These are phyloP conservation scores for Radiomyces spectabilis DNA, from an alignment of 192 early-diverging fungal species.

Conservation along the genomic window DNA sequence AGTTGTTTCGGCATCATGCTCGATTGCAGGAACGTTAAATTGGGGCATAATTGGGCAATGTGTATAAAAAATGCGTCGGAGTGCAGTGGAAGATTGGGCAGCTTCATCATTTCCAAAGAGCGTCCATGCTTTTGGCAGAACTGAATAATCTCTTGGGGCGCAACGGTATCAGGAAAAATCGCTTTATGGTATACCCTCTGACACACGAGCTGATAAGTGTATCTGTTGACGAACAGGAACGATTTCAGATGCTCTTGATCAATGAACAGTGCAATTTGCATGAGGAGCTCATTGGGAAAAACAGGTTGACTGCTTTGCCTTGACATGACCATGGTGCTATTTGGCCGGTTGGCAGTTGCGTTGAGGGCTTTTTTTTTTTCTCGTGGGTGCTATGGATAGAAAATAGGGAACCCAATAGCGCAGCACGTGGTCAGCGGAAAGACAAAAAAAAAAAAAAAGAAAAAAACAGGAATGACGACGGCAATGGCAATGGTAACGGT, in stretches of 20 bases:
- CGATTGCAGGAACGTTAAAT: constrained; percentile 12
- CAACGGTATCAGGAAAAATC: constrained; percentile 12
- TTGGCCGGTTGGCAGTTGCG: too few species aligned
- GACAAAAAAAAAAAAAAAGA: too few species aligned
- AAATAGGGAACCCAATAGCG: too few species aligned
- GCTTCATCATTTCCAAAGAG: constrained; percentile 10
- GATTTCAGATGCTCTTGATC: neutral
- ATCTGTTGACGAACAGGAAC: constrained; percentile 12
- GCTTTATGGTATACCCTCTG: constrained; percentile 8
- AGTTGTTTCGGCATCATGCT: constrained; percentile 14
- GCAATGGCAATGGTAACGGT: too few species aligned
- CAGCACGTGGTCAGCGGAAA: too few species aligned
- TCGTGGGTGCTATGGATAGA: too few species aligned
- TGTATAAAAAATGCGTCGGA: constrained; percentile 4
- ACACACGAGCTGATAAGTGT: constrained; percentile 7
- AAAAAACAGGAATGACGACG: too few species aligned
- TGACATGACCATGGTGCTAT: too few species aligned
- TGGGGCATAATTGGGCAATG: constrained; percentile 9
- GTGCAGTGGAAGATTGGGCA: constrained; percentile 3
- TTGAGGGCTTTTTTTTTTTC: too few species aligned
- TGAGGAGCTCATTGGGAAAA: constrained; percentile 25
- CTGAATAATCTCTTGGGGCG: constrained; percentile 4
- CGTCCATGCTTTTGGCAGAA: constrained; percentile 19
- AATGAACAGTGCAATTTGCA: constrained; percentile 8
- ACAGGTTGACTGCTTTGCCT: too few species aligned